Evolutionary conservation across 805 yeast species (phyloP).

Genomic region (Yarrowia sp.): DNA sequence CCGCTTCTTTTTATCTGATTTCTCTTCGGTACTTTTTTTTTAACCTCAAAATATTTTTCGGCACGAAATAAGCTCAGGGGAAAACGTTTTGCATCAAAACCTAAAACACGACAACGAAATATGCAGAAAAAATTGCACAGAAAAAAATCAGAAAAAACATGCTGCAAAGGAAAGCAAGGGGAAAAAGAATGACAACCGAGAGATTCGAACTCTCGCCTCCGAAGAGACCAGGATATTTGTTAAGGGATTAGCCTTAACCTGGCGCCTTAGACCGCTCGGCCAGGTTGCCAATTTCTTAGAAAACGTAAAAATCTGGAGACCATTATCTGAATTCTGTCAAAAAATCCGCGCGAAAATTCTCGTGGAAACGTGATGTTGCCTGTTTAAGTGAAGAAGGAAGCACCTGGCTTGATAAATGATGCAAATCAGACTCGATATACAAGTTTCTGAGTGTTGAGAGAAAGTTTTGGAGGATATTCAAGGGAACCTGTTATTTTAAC

Average conservation of each 20-base stretch:
- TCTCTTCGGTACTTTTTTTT: too few species aligned
- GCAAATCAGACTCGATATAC: too few species aligned
- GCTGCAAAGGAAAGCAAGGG: background rate
- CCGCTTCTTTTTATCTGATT: too few species aligned
- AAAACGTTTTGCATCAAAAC: background rate
- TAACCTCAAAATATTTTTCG: background rate
- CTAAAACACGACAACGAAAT: background rate
- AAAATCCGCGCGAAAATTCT: background rate
- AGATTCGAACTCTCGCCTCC: slow-evolving; percentile 26
- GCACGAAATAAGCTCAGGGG: background rate
- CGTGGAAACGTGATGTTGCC: too few species aligned
- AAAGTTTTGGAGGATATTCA: too few species aligned
- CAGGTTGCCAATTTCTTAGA: slow-evolving; percentile 16
- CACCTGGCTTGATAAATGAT: too few species aligned
- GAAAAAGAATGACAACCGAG: slow-evolving; percentile 4
- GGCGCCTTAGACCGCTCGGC: slow-evolving; percentile 28
- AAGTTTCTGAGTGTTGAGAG: too few species aligned
- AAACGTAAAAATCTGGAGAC: background rate
- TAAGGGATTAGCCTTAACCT: slow-evolving; percentile 25
- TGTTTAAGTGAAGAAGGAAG: too few species aligned
- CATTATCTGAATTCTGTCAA: background rate
- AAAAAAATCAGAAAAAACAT: background rate
- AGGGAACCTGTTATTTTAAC: too few species aligned
- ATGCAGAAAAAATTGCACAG: background rate
- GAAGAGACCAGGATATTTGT: slow-evolving; percentile 25